Base-by-base conservation (phyloP, 371 early-diverging fungal genomes). In the Parasitella parasitica region DNA sequence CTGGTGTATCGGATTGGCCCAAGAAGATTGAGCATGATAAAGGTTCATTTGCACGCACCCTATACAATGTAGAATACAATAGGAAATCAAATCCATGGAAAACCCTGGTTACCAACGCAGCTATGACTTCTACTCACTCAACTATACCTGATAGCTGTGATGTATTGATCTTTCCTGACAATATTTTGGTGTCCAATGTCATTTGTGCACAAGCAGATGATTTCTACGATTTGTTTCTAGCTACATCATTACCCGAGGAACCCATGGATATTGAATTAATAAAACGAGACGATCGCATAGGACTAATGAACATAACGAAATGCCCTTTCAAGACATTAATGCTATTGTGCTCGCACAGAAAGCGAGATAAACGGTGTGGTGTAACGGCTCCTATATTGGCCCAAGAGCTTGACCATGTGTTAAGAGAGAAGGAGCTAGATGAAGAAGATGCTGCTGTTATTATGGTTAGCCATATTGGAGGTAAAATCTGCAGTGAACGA, bases 311-410 rank as follows among this genome's bases (percentile, higher is more conserved):
- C 1, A 58, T 73, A 3, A 24, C 38, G 2, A 43, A 27, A 26
- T 54, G 46, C 48, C 72, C 75, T 1, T 78, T 80, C 52, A 69
- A 65, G 15, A 54, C 52, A 6, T 59, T 77, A 11, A 64, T 91
- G 9, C 68, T 91, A 54, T 85, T 91, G 15, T 91, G 92, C 64
- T 85, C 86, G 3, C 92, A 91, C 69, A 76, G 75, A 58, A 83
- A 83, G 57, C 69, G 92, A 49, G 92, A 91, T 63, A 90, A 90
- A 70, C 76, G 90, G 8, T 91, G 92, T 63, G 89, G 90, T 22
- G 77, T 88, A 9, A 80, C 87, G 0, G 92, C 89, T 0, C 89
- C 89, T 0, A 69, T 89, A 51, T 75, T 91, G 52, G 77, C 82
- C 7, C 73, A 84, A 22, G 89, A 89, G 70, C 85, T 91, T 59